Base-by-base conservation (phyloP, 176 grass and related monocot genomes). In the Typha latifolia region DNA sequence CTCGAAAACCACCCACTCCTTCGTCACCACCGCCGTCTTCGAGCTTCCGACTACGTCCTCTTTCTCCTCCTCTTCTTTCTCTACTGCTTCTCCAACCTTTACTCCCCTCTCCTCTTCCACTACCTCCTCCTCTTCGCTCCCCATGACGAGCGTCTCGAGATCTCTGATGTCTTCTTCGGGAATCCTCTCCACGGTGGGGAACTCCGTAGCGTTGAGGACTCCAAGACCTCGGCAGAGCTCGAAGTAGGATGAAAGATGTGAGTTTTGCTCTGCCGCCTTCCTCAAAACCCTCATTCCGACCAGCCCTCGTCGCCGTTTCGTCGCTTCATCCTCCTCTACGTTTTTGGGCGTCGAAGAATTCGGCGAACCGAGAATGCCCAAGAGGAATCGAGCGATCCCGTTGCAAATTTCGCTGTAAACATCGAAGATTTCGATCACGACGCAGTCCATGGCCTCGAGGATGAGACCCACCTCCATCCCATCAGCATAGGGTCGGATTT, bases 341-440 rank as follows among this genome's bases (percentile, higher is more conserved):
- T 21, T 21, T 21, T 21, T 59, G 19, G 53, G 23, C 11, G 74
- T 68, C 16, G 66, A 55, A 22, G 66, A 74, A 32, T 74, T 69
- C 2, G 77, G 71, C 0, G 85, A 76, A 7, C 88, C 82, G 22
- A 86, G 81, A 13, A 82, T 67, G 47, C 72, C 57, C 18, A 84
- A 68, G 62, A 96, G 88, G 80, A 91, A 89, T 32, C 75, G 78
- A 2, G 85, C 82, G 51, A 96, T 86, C 62, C 94, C 85, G 21
- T 80, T 86, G 78, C 94, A 87, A 14, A 97, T 82, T 66, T 81
- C 73, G 74, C 85, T 89, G 82, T 96, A 91, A 3, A 96, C 93
- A 62, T 96, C 93, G 74, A 91, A 96, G 69, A 89, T 91, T 80
- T 96, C 88, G 69, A 96, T 84, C 62, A 86, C 80, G 12, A 86